Evolutionary conservation across 2,329 filamentous ascomycete species (phyloP).

Genomic region (Epicoccum nigrum): DNA sequence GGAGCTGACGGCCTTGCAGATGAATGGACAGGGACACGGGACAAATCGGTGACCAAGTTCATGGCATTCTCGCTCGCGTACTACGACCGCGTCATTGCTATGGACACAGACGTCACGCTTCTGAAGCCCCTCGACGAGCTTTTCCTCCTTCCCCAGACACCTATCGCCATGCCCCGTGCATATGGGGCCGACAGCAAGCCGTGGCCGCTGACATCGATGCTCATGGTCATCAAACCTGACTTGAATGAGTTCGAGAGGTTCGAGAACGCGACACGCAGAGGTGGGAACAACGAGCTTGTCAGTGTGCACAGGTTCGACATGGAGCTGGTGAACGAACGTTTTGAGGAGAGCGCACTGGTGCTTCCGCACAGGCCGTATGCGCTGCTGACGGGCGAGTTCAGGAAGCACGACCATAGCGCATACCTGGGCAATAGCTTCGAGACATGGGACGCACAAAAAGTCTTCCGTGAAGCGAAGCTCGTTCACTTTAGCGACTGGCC

Average conservation of each 20-base stretch:
- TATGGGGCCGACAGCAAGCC: constrained; percentile 69
- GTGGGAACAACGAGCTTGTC: constrained; percentile 37
- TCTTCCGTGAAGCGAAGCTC: constrained; percentile 66
- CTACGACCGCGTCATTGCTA: constrained; percentile 63
- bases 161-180: constrained; percentile 71
- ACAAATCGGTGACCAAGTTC: constrained; percentile 70
- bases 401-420: constrained; percentile 56
- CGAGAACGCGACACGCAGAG: constrained; percentile 35
- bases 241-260: constrained; percentile 55
- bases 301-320: constrained; percentile 63
- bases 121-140: constrained; percentile 71
- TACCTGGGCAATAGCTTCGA: constrained; percentile 62
- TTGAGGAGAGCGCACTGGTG: constrained; percentile 63
- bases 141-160: constrained; percentile 67
- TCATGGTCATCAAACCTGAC: constrained; percentile 68
- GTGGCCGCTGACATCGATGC: constrained; percentile 63
- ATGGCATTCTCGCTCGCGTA: constrained; percentile 71
- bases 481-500: constrained; percentile 77
- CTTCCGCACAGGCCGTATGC: constrained; percentile 69
- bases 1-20: constrained; percentile 35
- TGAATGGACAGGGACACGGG: constrained; percentile 59
- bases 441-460: constrained; percentile 64
- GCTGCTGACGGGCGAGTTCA: constrained; percentile 68
- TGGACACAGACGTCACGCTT: constrained; percentile 69
- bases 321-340: constrained; percentile 70